Conservation (phyloP, 1,139 yeast genomes). For the Hyphopichia fennica region DNA sequence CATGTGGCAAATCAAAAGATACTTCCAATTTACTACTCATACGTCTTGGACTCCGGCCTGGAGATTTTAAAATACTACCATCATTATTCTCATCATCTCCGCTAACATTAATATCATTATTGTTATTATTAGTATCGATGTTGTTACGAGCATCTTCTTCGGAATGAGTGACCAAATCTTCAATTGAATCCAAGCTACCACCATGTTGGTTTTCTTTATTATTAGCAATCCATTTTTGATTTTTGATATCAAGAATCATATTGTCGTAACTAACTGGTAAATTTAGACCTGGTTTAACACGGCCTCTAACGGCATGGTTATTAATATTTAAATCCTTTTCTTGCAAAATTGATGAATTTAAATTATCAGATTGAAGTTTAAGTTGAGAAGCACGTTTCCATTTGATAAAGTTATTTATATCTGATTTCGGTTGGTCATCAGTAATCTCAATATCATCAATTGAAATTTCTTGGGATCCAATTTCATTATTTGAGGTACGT, state of each 20-base stretch:
- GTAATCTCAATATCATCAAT: constrained; percentile 25
- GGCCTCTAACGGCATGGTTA: constrained; percentile 21
- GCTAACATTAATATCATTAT: neutral
- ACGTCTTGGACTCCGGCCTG: constrained; percentile 5
- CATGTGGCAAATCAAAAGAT: constrained; percentile 41
- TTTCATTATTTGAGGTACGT: neutral
- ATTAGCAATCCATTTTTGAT: constrained; percentile 37
- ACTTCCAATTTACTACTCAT: constrained; percentile 34
- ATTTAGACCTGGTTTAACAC: constrained; percentile 33
- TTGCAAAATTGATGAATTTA: constrained; percentile 9
- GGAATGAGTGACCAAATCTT: constrained; percentile 33
- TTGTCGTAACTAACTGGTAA: constrained; percentile 40
- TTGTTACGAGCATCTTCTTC: constrained; percentile 11
- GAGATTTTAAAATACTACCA: constrained; percentile 6
- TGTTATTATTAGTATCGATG: constrained; percentile 1
- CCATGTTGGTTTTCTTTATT: constrained; percentile 27
- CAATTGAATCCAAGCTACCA: constrained; percentile 45
- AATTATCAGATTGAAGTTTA: constrained; percentile 17
- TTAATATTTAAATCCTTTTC: constrained; percentile 4
- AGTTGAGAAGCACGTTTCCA: constrained; percentile 45
- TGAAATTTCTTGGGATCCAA: constrained; percentile 9
- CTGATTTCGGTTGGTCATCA: constrained; percentile 18
- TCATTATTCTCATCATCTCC: constrained; percentile 1
- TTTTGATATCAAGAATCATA: constrained; percentile 39
- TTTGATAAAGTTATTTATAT: constrained; percentile 24